These are phyloP conservation scores for Sugiyamaella grinbergsii DNA, from an alignment of 1,139 yeast genomes.

Conservation along the genomic window DNA sequence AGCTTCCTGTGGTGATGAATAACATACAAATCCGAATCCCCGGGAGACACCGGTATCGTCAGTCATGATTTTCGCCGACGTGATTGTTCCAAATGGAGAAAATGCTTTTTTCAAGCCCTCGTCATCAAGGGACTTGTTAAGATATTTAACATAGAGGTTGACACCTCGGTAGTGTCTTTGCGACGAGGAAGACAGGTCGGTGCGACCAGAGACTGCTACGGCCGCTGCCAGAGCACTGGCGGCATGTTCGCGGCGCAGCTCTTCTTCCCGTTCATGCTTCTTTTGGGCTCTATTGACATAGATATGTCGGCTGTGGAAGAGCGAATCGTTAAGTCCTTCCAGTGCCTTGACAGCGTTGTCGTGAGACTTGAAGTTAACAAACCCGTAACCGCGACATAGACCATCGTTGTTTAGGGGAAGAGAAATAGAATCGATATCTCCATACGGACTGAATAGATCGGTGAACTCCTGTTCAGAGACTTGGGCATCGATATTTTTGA, in stretches of 20 bases:
- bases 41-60: constrained; percentile 84
- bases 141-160: constrained; percentile 85
- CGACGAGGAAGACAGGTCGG: neutral
- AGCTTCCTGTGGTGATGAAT: constrained; percentile 89
- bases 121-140: constrained; percentile 80
- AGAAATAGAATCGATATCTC: constrained; percentile 64
- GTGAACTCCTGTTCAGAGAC: constrained; percentile 63
- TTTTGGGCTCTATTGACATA: constrained; percentile 93
- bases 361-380: constrained; percentile 78
- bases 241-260: constrained; percentile 72
- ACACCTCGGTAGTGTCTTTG: constrained; percentile 75
- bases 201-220: neutral
- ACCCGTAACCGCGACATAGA: constrained; percentile 85
- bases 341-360: constrained; percentile 81
- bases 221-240: constrained; percentile 7
- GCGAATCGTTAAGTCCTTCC: constrained; percentile 75
- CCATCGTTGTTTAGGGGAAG: constrained; percentile 72
- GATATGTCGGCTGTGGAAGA: constrained; percentile 71
- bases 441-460: constrained; percentile 64
- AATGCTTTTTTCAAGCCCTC: constrained; percentile 80
- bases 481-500: constrained; percentile 73
- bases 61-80: constrained; percentile 89
- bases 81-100: constrained; percentile 80
- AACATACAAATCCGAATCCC: constrained; percentile 95
- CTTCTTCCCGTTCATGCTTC: constrained; percentile 87